Conservation (phyloP, 2,329 filamentous ascomycete species). For the Colletotrichum theobromicola region DNA sequence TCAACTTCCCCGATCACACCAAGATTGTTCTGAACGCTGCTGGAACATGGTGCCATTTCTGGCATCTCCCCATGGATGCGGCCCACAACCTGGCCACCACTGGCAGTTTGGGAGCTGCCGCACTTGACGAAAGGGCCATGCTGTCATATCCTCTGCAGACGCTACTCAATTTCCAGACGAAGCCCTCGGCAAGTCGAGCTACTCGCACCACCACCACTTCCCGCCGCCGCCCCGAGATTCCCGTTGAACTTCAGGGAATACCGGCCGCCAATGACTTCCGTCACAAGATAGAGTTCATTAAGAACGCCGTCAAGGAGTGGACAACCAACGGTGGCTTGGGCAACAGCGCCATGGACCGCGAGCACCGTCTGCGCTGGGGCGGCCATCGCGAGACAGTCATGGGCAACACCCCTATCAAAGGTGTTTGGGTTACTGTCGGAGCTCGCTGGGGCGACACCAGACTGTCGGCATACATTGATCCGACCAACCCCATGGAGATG, state of each 20-base stretch:
- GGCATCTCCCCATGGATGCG: conserved; percentile 75
- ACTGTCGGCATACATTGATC: conserved; percentile 60
- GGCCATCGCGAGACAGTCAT: conserved; percentile 62
- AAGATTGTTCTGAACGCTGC: conserved; percentile 80
- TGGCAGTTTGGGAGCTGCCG: conserved; percentile 73
- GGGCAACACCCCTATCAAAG: conserved; percentile 60
- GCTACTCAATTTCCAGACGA: conserved; percentile 70
- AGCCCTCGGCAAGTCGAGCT: conserved; percentile 43
- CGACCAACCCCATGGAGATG: conserved; percentile 56
- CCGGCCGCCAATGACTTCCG: conserved; percentile 76
- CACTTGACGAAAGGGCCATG: conserved; percentile 72
- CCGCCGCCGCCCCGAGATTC: conserved; percentile 65
- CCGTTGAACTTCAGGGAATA: conserved; percentile 65
- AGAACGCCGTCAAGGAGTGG: conserved; percentile 74
- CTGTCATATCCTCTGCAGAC: conserved; percentile 76
- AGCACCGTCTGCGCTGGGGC: conserved; percentile 61
- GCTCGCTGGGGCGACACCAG: conserved; percentile 64
- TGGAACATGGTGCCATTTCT: conserved; percentile 79
- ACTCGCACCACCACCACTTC: conserved; percentile 51
- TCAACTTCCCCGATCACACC: conserved; percentile 89
- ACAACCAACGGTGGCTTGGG: conserved; percentile 72
- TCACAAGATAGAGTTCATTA: conserved; percentile 76
- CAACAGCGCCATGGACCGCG: conserved; percentile 63
- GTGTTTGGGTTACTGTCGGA: conserved; percentile 74
- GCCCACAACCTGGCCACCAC: conserved; percentile 68